Evolutionary conservation across 148 eudicot genomes (phyloP).

Genomic region (Rhododendron ovatum): DNA sequence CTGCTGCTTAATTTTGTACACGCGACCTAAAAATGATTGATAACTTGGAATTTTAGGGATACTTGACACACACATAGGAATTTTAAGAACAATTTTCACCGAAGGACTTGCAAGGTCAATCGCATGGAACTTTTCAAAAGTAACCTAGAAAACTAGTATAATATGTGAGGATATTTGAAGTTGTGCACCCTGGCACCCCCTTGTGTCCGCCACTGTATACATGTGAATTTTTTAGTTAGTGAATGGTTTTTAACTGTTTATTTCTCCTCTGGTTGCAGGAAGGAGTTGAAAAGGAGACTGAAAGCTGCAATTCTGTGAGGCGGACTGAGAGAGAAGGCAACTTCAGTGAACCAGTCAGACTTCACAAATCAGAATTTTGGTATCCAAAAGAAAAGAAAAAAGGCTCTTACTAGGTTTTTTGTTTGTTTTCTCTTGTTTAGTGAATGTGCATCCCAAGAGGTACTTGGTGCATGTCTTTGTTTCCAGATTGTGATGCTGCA

Average conservation of each 20-base stretch:
- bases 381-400: background rate
- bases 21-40: no score
- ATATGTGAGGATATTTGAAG: no score
- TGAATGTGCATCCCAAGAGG: background rate
- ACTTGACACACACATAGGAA: no score
- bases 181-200: background rate
- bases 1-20: no score
- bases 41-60: no score
- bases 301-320: constrained; percentile 18
- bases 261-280: constrained; percentile 28
- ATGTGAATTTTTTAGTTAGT: background rate
- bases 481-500: background rate
- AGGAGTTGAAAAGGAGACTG: constrained; percentile 65
- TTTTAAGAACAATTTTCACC: background rate
- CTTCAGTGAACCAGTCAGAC: background rate
- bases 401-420: background rate
- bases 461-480: background rate
- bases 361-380: background rate
- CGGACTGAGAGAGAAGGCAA: background rate
- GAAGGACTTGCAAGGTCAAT: background rate
- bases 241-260: background rate
- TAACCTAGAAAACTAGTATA: no score
- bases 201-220: background rate
- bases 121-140: background rate
- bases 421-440: background rate